phyloP scores from a whole-genome alignment of 441 rosid genomes.

The Eruca vesicaria region DNA sequence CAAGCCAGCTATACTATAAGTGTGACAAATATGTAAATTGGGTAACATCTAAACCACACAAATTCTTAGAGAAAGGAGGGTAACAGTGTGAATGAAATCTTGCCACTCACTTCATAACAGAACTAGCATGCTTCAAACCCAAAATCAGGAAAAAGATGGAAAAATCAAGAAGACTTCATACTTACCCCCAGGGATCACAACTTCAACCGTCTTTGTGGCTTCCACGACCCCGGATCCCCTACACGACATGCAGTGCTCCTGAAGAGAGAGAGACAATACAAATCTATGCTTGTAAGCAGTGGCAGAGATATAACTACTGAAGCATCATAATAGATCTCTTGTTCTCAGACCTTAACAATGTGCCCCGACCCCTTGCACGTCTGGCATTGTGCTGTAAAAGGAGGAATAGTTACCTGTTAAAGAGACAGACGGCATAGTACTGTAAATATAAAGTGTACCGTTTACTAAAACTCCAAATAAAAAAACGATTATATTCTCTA shows the following conservation, averaged over 20 bases:
- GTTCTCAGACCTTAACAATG: slow-evolving; percentile 58
- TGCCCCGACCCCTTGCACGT: slow-evolving; percentile 74
- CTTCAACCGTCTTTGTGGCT: slow-evolving; percentile 70
- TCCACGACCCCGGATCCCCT: slow-evolving; percentile 79
- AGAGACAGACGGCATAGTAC: slow-evolving; percentile 22
- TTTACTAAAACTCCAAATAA: slow-evolving; percentile 3
- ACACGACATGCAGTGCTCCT: slow-evolving; percentile 76
- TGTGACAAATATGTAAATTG: neutral
- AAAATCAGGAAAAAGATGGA: slow-evolving; percentile 1
- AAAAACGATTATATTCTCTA: slow-evolving; percentile 12
- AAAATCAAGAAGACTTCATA: slow-evolving; percentile 27
- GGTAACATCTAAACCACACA: slow-evolving; percentile 1
- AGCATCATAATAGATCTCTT: slow-evolving; percentile 19
- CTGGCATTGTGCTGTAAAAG: slow-evolving; percentile 77
- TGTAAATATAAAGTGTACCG: slow-evolving; percentile 9
- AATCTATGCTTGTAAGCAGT: slow-evolving; percentile 11
- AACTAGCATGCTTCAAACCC: slow-evolving; percentile 8
- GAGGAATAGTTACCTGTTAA: slow-evolving; percentile 85
- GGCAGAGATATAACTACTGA: slow-evolving; percentile 10
- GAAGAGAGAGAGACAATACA: slow-evolving; percentile 27
- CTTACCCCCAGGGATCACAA: slow-evolving; percentile 83
- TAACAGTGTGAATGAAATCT: neutral
- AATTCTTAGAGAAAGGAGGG: slow-evolving; percentile 4
- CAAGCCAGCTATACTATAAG: slow-evolving; percentile 1
- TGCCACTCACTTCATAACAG: slow-evolving; percentile 16